phyloP scores from a whole-genome alignment of 2,329 filamentous ascomycete genomes.

The Orbilia quercus region DNA sequence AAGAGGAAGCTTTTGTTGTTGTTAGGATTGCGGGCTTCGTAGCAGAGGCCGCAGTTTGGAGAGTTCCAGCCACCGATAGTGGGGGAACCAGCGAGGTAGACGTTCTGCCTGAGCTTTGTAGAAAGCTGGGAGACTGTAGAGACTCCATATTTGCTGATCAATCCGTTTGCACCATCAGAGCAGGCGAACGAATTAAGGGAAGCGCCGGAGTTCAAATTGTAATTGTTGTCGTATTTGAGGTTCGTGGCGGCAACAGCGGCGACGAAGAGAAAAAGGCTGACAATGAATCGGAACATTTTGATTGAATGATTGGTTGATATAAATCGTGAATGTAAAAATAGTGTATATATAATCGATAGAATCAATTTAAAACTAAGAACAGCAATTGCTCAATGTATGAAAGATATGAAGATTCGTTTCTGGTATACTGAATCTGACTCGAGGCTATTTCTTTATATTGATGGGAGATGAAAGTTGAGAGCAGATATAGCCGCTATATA shows the following conservation, averaged over 20 bases:
- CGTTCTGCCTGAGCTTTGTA: conserved; percentile 20
- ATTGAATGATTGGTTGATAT: conserved; percentile 5
- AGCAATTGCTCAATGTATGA: no score
- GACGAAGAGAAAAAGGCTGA: conserved; percentile 28
- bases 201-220: conserved; percentile 8
- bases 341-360: no score
- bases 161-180: conserved; percentile 41
- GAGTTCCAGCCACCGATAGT: conserved; percentile 70
- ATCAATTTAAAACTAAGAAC: no score
- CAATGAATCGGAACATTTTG: conserved; percentile 43
- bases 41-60: conserved; percentile 71
- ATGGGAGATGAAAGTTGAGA: no score
- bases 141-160: conserved; percentile 23
- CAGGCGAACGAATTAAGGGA: conserved; percentile 29
- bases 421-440: no score
- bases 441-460: no score
- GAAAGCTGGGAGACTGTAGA: conserved; percentile 5
- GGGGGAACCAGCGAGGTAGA: conserved; percentile 68
- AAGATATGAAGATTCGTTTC: no score
- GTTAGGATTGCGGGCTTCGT: conserved; percentile 63
- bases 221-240: conserved; percentile 34
- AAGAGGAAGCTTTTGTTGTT: conserved; percentile 22
- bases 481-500: conserved; percentile 11
- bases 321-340: no score
- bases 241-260: conserved; percentile 21